A percentile compares a stretch with the other conserved stretches of the same genome.
These are phyloP conservation scores for Trichoderma erinaceum DNA, from an alignment of 495 filamentous ascomycete genomes.

Conservation along the genomic window DNA sequence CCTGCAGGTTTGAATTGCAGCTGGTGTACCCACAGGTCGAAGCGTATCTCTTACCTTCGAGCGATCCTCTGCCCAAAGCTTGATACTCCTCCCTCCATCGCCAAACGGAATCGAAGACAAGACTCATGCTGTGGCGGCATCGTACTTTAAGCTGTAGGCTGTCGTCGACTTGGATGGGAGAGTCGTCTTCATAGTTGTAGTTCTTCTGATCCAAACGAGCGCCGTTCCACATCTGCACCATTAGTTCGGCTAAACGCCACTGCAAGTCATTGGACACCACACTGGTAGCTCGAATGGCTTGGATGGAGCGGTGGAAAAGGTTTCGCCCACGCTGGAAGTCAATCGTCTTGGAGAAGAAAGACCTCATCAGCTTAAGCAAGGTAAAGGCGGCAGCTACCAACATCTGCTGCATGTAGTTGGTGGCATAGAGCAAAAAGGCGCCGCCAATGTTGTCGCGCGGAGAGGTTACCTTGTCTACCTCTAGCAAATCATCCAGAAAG, in stretches of 20 bases:
- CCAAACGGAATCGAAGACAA: conserved; percentile 90
- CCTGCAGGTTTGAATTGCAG: conserved; percentile 13
- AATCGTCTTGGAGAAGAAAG: conserved; percentile 69
- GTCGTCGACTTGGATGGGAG: conserved; percentile 53
- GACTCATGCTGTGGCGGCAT: conserved; percentile 87
- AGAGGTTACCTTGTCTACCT: conserved; percentile 44
- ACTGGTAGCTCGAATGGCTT: conserved; percentile 68
- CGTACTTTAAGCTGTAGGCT: conserved; percentile 76
- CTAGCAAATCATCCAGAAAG: conserved; percentile 69
- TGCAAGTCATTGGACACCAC: conserved; percentile 79
- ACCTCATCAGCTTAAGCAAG: conserved; percentile 77
- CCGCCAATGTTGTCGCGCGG: conserved; percentile 24
- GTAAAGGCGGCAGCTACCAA: conserved; percentile 82
- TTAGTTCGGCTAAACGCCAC: conserved; percentile 77
- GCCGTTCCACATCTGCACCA: conserved; percentile 87
- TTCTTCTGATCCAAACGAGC: conserved; percentile 49
- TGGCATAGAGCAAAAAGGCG: conserved; percentile 58
- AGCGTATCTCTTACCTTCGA: conserved; percentile 58
- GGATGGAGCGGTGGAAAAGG: conserved; percentile 71
- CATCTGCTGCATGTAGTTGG: conserved; percentile 90
- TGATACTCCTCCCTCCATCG: conserved; percentile 86
- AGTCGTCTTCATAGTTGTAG: conserved; percentile 33
- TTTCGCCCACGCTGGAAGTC: conserved; percentile 67
- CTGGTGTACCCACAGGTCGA: conserved; percentile 13
- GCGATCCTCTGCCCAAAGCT: conserved; percentile 64